Conservation (phyloP, 148 eudicot species). For the Drosera capensis region DNA sequence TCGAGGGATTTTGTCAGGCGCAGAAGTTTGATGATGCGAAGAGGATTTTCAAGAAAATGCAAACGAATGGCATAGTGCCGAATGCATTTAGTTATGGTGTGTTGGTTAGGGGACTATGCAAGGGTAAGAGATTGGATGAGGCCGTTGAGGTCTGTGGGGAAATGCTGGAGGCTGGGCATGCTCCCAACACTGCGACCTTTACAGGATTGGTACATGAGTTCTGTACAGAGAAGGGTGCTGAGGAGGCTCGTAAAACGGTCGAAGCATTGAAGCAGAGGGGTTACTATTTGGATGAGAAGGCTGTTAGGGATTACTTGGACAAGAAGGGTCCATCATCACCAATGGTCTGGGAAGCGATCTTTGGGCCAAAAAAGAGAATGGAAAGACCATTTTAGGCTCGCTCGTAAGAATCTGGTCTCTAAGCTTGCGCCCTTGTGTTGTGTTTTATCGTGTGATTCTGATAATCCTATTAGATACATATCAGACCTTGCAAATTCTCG, state of each 20-base stretch:
- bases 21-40: constrained; percentile 57
- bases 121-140: constrained; percentile 53
- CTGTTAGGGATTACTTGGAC: constrained; percentile 44
- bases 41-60: constrained; percentile 83
- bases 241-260: constrained; percentile 43
- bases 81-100: constrained; percentile 67
- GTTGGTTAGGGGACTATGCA: constrained; percentile 46
- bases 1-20: constrained; percentile 85
- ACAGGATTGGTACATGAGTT: constrained; percentile 50
- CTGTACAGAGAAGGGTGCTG: constrained; percentile 69
- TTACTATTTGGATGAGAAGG: constrained; percentile 55
- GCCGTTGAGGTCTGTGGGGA: constrained; percentile 45
- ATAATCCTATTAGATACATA: too few relatives aligned
- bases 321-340: constrained; percentile 58
- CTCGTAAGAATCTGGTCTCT: too few relatives aligned
- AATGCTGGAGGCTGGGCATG: constrained; percentile 80
- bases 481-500: too few relatives aligned
- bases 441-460: too few relatives aligned
- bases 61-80: constrained; percentile 48
- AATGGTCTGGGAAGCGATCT: constrained; percentile 77
- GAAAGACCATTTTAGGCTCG: constrained; percentile 3
- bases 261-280: constrained; percentile 43
- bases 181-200: constrained; percentile 53
- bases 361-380: constrained; percentile 38
- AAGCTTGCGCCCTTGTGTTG: too few relatives aligned